phyloP scores from a whole-genome alignment of 116 monocot species.

The Phalaenopsis hybrid region DNA sequence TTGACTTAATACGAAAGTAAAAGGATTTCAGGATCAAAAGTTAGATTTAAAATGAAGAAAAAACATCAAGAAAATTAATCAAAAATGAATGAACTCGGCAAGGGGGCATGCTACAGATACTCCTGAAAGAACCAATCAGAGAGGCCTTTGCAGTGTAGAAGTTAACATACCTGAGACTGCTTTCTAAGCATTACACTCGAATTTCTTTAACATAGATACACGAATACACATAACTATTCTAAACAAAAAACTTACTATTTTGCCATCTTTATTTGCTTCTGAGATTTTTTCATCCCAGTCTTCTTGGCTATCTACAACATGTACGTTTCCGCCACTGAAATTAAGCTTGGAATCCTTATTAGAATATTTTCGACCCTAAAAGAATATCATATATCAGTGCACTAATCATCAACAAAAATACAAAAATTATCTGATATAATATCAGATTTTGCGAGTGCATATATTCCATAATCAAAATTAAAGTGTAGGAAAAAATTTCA shows the following conservation, averaged over 20 bases:
- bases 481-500: background rate
- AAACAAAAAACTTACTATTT: constrained; percentile 40
- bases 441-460: background rate
- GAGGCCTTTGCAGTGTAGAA: background rate
- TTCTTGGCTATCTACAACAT: constrained; percentile 54
- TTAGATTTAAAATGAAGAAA: background rate
- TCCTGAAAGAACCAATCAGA: background rate
- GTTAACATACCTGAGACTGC: background rate
- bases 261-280: constrained; percentile 63
- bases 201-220: background rate
- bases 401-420: background rate
- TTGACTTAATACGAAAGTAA: background rate
- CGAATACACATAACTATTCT: background rate
- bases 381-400: constrained; percentile 10
- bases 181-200: background rate
- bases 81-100: background rate
- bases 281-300: constrained; percentile 61
- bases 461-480: background rate
- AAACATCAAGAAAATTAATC: background rate
- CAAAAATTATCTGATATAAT: background rate
- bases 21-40: background rate
- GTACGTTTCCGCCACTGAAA: constrained; percentile 60
- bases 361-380: constrained; percentile 9
- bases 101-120: background rate
- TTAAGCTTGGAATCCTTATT: constrained; percentile 38